Evolutionary conservation across 306 rosid genomes (phyloP).

Genomic region (Pachyrhizus erosus): DNA sequence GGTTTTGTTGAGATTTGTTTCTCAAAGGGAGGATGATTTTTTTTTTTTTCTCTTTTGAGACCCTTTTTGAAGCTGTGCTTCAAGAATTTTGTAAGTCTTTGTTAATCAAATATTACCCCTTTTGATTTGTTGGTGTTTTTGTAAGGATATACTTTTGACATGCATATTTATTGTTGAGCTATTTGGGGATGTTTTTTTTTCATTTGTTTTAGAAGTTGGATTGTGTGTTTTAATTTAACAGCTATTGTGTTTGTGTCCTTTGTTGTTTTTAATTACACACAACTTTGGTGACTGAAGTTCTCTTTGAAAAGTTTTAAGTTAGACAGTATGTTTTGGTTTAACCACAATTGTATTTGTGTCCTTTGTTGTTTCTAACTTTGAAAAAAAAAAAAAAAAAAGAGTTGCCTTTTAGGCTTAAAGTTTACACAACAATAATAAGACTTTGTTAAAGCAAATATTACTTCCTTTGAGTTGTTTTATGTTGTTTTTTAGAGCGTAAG

Average conservation of each 20-base stretch:
- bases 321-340: conserved; percentile 26
- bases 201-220: background rate
- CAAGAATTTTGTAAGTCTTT: background rate
- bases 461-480: background rate
- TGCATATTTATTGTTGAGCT: conserved; percentile 11
- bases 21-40: background rate
- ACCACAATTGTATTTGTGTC: conserved; percentile 9
- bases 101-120: too few relatives aligned
- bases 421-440: conserved; percentile 44
- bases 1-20: conserved; percentile 1
- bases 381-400: background rate
- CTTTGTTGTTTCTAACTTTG: conserved; percentile 5
- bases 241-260: conserved; percentile 15
- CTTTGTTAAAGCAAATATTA: background rate
- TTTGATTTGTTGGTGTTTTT: background rate
- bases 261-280: too few relatives aligned
- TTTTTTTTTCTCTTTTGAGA: background rate
- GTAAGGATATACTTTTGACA: background rate
- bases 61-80: background rate
- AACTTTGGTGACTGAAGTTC: too few relatives aligned
- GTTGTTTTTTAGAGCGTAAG: background rate
- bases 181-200: background rate
- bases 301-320: too few relatives aligned
- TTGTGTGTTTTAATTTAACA: conserved; percentile 19
- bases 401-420: conserved; percentile 69